Conservation (phyloP, 164 flowering plant species). For the Vitis cinerea region DNA sequence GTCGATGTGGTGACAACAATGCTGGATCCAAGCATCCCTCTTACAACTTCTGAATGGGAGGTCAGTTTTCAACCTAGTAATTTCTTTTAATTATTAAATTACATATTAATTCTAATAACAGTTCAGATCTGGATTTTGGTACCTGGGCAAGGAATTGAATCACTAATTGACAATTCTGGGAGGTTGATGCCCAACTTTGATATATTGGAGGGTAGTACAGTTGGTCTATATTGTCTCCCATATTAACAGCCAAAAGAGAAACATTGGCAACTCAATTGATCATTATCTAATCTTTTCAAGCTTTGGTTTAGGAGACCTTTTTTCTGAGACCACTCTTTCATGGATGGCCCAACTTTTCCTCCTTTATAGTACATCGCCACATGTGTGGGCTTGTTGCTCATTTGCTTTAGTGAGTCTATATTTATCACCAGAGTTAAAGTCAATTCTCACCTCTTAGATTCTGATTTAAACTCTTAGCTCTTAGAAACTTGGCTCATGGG, state of each 20-base stretch:
- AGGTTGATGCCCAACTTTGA: not conserved
- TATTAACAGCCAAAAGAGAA: not conserved
- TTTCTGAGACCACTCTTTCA: not conserved
- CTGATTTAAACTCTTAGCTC: not conserved
- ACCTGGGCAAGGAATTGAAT: not conserved
- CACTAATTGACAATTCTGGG: not conserved
- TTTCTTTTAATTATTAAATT: not conserved
- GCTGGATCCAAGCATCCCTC: constrained; percentile 82
- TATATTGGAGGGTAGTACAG: not conserved
- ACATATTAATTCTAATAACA: not conserved
- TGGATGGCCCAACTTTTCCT: not conserved
- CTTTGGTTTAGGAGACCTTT: not conserved
- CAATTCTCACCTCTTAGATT: not conserved
- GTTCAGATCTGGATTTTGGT: not conserved
- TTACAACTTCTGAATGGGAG: constrained; percentile 72
- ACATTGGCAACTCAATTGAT: not conserved
- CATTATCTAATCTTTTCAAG: constrained; percentile 1
- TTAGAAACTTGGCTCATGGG: not conserved
- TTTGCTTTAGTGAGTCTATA: not conserved
- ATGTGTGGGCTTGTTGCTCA: not conserved
- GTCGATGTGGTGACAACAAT: constrained; percentile 97
- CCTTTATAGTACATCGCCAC: not conserved
- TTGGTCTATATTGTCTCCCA: not conserved
- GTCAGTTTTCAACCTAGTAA: constrained; percentile 19
- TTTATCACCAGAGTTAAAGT: not conserved